Evolutionary conservation across 208 protist species (phyloP), one percentile per base, ranked within the genome.

Genomic region (Giardia duodenalis): DNA sequence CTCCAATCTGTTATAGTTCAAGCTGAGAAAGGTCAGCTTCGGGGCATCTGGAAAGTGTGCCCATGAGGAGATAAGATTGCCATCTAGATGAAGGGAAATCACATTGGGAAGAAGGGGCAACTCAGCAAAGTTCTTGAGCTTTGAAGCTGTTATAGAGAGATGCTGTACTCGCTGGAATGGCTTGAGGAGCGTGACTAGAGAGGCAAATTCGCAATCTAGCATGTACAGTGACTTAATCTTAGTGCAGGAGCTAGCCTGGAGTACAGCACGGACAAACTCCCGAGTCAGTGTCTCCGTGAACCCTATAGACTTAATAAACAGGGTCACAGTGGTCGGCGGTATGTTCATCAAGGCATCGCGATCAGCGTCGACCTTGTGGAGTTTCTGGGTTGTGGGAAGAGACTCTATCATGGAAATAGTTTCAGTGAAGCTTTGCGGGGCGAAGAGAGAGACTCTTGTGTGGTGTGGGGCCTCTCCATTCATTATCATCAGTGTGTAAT

Each of bases 41-140:
- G 57, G 57, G 30, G 57, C 57, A 39, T 76, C 57, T 76, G 57
- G 57, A 76, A 76, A 76, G 57, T 76, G 57, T 76, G 57, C 57
- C 57, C 57, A 76, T 39, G 19, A 39, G 30, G 19, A 76, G 10
- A 76, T 10, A 10, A 39, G 10, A 30, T 76, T 76, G 19, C 57
- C 57, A 76, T 76, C 57, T 10, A 76, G 57, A 30, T 76, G 57
- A 39, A 76, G 57, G 30, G 57, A 76, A 30, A 76, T 76, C 19
- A 76, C 57, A 30, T 10, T 39, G 57, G 57, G 57, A 30, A 76
- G 57, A 39, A 76, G 19, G 30, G 57, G 57, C 19, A 76, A 76
- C 57, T 76, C 57, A 39, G 30, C 57, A 30, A 76, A 76, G 57
- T 30, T 76, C 30, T 30, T 10, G 30, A 76, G 19, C 19, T 76